Evolutionary conservation across 2,329 filamentous ascomycete genomes (phyloP).

Genomic region (Scedosporium dehoogii): DNA sequence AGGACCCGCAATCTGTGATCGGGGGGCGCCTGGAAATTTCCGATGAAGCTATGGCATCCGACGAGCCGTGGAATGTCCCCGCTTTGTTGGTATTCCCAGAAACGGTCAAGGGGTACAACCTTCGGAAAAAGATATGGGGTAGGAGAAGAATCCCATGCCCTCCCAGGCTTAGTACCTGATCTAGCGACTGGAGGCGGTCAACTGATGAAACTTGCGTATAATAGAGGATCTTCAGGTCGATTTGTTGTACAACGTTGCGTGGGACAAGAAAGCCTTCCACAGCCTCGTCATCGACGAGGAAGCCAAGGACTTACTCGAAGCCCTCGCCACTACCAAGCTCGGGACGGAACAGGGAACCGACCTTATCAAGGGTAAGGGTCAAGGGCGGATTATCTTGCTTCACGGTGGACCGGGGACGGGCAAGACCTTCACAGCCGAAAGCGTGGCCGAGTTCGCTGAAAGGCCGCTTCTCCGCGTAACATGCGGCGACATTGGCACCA

Average conservation of each 20-base stretch:
- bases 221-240: background rate
- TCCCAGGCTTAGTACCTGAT: no score
- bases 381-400: background rate
- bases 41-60: background rate
- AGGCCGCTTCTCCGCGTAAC: background rate
- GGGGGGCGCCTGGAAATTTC: no score
- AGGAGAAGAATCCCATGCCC: no score
- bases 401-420: background rate
- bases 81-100: background rate
- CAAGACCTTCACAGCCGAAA: slow-evolving; percentile 8
- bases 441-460: background rate
- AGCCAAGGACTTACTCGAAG: background rate
- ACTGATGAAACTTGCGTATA: background rate
- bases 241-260: background rate
- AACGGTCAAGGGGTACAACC: background rate
- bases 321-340: background rate
- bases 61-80: background rate
- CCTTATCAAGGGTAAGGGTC: background rate
- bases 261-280: background rate
- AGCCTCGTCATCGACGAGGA: background rate
- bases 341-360: background rate
- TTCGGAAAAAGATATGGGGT: background rate
- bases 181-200: background rate
- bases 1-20: no score
- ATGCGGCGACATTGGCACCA: background rate